These are phyloP conservation scores for Tetrahymena borealis DNA, from an alignment of 73 alveolate genomes.

Conservation along the genomic window DNA sequence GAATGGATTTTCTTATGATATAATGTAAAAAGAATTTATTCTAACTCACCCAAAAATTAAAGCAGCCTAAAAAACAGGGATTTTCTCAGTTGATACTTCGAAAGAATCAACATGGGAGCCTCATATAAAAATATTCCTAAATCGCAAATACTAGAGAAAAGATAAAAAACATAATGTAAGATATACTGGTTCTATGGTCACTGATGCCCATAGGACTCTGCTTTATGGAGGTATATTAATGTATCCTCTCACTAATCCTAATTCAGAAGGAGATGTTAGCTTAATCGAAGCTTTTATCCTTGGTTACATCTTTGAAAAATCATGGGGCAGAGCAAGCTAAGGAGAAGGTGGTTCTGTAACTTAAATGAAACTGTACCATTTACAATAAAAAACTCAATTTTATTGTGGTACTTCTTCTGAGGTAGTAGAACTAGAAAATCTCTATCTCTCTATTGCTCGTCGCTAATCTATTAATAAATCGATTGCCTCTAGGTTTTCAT, in stretches of 20 bases:
- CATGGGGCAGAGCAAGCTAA: neutral
- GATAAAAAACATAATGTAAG: neutral
- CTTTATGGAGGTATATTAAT: neutral
- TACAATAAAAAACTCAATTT: neutral
- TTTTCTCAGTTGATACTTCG: neutral
- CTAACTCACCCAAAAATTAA: neutral
- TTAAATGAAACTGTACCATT: neutral
- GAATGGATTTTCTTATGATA: neutral
- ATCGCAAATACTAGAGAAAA: neutral
- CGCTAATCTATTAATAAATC: neutral
- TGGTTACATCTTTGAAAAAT: neutral
- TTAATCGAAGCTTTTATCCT: neutral
- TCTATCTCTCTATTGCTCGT: neutral
- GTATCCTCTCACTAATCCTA: neutral
- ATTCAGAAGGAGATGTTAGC: neutral
- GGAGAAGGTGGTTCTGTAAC: slow-evolving; percentile 1
- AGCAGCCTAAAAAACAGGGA: neutral
- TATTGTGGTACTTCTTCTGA: neutral
- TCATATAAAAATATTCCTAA: neutral
- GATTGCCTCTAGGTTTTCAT: neutral
- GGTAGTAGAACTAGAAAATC: neutral
- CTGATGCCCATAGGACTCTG: neutral
- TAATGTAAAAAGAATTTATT: neutral
- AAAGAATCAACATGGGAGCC: neutral
- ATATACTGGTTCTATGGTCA: neutral